Conservation (phyloP, 1,284 basidiomycete species). For the Ganoderma sp. region DNA sequence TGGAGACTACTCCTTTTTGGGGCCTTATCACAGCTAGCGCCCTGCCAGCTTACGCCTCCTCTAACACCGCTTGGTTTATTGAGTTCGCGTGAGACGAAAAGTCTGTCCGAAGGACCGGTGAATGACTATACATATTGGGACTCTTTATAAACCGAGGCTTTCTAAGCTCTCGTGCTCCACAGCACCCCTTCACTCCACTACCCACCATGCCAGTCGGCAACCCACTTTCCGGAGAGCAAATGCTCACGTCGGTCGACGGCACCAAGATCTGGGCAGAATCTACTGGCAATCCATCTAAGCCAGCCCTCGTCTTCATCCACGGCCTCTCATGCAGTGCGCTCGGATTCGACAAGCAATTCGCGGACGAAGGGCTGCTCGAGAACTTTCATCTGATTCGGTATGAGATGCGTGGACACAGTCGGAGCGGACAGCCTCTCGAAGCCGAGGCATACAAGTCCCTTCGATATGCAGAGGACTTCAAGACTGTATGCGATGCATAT, state of each 20-base stretch:
- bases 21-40: neutral
- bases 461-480: slow-evolving; percentile 46
- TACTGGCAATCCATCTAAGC: slow-evolving; percentile 45
- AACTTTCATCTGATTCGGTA: slow-evolving; percentile 44
- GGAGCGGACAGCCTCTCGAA: slow-evolving; percentile 37
- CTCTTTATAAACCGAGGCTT: neutral
- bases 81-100: too few species aligned
- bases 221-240: slow-evolving; percentile 10
- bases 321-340: slow-evolving; percentile 43
- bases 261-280: slow-evolving; percentile 44
- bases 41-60: too few species aligned
- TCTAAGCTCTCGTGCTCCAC: neutral
- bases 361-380: slow-evolving; percentile 39
- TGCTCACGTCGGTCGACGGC: slow-evolving; percentile 34
- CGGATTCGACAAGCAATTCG: slow-evolving; percentile 46
- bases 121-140: too few species aligned
- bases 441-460: slow-evolving; percentile 37
- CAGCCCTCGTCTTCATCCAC: slow-evolving; percentile 48
- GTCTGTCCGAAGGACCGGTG: too few species aligned
- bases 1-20: neutral
- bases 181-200: neutral
- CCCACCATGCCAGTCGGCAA: neutral
- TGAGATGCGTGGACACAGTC: slow-evolving; percentile 42
- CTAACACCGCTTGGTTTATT: too few species aligned
- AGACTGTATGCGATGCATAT: slow-evolving; percentile 40